Percentiles rank a stretch among this genome's conserved stretches.
Conservation (phyloP, 2,329 filamentous ascomycete genomes). For the Arthrocladium fulminans region DNA sequence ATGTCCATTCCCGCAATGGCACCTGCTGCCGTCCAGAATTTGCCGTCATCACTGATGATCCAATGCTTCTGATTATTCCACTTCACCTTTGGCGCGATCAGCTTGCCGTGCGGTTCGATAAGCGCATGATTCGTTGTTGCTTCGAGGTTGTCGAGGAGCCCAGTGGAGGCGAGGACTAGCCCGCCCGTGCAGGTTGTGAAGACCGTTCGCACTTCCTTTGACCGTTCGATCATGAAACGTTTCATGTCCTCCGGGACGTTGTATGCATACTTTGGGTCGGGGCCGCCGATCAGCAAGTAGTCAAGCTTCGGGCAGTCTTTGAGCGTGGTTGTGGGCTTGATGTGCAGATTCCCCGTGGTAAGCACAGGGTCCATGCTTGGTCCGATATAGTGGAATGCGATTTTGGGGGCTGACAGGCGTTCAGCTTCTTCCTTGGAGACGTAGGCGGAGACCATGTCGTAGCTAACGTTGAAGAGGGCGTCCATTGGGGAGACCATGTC, state of each 20-base stretch:
- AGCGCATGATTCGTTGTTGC: conserved; percentile 37
- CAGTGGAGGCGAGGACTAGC: conserved; percentile 25
- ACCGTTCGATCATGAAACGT: conserved; percentile 9
- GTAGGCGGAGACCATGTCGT: background rate
- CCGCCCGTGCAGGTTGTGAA: conserved; percentile 14
- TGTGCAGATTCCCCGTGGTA: conserved; percentile 7
- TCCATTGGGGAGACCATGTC: conserved; percentile 14
- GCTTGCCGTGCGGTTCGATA: conserved; percentile 24
- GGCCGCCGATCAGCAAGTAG: conserved; percentile 13
- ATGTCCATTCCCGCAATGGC: conserved; percentile 41
- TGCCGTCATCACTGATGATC: conserved; percentile 32
- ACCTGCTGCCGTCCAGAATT: conserved; percentile 41
- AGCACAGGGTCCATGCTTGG: conserved; percentile 7
- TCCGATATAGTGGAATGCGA: conserved; percentile 14
- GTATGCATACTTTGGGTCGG: conserved; percentile 4
- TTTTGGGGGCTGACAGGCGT: conserved; percentile 1
- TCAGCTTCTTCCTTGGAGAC: background rate
- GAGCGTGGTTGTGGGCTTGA: conserved; percentile 12
- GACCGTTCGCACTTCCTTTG: conserved; percentile 9
- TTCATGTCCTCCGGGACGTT: conserved; percentile 8
- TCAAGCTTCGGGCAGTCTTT: conserved; percentile 12
- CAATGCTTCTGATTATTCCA: conserved; percentile 39
- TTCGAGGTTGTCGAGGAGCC: conserved; percentile 35
- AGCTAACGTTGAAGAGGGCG: background rate
- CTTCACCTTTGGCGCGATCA: conserved; percentile 33